Evolutionary conservation across 1,139 yeast species (phyloP), one percentile per base, ranked within the genome.

Genomic region (Geotrichum klebahnii): DNA sequence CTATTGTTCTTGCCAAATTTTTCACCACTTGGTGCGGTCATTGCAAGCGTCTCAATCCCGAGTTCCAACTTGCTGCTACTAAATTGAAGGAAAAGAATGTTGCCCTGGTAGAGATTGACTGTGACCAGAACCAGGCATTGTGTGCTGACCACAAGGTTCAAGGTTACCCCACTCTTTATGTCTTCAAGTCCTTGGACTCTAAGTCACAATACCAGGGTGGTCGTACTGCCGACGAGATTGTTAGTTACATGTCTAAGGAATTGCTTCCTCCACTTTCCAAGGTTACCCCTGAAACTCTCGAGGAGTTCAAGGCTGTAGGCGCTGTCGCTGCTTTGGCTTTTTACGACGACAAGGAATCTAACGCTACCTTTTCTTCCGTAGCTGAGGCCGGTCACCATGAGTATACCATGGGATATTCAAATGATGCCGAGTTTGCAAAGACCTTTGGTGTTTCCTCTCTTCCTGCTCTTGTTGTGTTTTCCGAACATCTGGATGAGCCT

Each of bases 1-100:
- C 90, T 29, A 75, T 90, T 61, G 95, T 89, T 23, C 76, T 92
- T 60, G 92, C 96, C 35, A 97, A 92, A 74, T 92, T 92, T 74
- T 92, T 82, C 68, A 98, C 98, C 28, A 97, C 98, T 66, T 92
- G 98, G 98, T 92, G 98, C 53, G 98, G 98, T 20, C 96, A 92
- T 74, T 92, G 98, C 77, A 89, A 92, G 77, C 80, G 80, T 54
- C 77, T 92, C 59, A 97, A 92, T 20, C 98, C 98, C 48, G 92
- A 92, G 70, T 90, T 79, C 66, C 79, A 84, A 59, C 70, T 78
- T 62, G 98, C 97, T 48, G 97, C 98, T 50, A 84, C 86, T 57
- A 61, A 67, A 23, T 76, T 92, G 65, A 78, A 78, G 58, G 81
- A 76, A 44, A 71, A 84, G 57, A 74, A 79, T 55, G 84, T 90